Conservation (phyloP, 176 grass and related monocot species). For the bread wheat (Triticum aestivum) region DNA sequence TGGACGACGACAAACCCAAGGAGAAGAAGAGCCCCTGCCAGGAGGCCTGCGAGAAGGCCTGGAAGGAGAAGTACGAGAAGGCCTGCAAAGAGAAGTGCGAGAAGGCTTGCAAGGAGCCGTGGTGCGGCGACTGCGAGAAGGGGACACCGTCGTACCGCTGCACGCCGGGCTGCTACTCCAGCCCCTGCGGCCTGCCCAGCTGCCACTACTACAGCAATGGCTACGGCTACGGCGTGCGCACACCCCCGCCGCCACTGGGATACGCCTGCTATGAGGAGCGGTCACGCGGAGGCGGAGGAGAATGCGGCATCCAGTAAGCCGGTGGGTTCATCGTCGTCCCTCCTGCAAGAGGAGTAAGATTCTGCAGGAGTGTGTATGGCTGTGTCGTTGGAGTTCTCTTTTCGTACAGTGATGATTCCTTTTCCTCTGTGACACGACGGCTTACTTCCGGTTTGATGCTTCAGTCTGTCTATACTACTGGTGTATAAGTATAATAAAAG, state of each 20-base stretch:
- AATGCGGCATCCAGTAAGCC: slow-evolving; percentile 45
- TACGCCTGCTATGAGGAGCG: slow-evolving; percentile 17
- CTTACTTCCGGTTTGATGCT: not conserved
- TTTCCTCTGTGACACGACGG: not conserved
- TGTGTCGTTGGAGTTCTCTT: not conserved
- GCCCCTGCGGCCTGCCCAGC: not conserved
- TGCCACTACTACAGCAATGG: not conserved
- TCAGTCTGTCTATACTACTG: not conserved
- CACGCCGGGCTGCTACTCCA: slow-evolving; percentile 4
- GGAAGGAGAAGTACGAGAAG: slow-evolving; percentile 45
- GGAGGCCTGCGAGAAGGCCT: slow-evolving; percentile 43
- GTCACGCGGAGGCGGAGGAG: not conserved
- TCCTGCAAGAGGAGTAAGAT: not conserved
- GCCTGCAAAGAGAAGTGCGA: not conserved
- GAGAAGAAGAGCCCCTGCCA: slow-evolving; percentile 38
- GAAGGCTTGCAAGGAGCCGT: slow-evolving; percentile 7
- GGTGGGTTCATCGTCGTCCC: not conserved
- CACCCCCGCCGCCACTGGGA: not conserved
- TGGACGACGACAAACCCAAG: slow-evolving; percentile 48
- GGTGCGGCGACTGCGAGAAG: not conserved
- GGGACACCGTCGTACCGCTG: not conserved
- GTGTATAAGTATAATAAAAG: not conserved
- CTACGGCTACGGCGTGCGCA: not conserved
- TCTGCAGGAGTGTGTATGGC: not conserved
- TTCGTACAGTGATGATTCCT: not conserved